Evolutionary conservation across 2,329 filamentous ascomycete species (phyloP).

Genomic region (Nannizzia gypsea): DNA sequence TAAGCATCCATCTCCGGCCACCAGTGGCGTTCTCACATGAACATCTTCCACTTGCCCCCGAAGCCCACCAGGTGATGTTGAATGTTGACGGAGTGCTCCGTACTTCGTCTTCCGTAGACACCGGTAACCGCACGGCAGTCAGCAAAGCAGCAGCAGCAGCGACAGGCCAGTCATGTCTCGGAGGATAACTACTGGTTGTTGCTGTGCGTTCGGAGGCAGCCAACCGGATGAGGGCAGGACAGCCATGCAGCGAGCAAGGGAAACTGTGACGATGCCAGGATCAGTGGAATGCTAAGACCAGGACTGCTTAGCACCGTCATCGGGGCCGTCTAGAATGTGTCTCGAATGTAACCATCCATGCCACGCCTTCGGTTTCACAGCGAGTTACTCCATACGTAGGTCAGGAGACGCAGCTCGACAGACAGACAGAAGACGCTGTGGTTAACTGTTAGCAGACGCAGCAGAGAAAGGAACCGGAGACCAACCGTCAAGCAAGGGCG

Average conservation of each 20-base stretch:
- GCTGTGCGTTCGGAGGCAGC: not conserved
- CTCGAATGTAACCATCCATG: not conserved
- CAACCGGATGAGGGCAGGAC: not conserved
- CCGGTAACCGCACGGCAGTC: not conserved
- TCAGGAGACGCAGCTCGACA: too few relatives aligned
- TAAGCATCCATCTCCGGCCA: too few relatives aligned
- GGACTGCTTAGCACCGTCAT: not conserved
- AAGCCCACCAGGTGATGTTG: not conserved
- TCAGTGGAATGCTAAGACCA: not conserved
- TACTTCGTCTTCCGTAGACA: not conserved
- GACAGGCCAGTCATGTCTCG: not conserved
- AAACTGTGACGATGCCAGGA: not conserved
- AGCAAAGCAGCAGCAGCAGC: too few relatives aligned
- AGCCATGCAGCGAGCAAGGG: not conserved
- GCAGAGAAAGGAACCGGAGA: too few relatives aligned
- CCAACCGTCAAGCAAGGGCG: too few relatives aligned
- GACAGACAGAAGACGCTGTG: too few relatives aligned
- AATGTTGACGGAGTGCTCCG: too few relatives aligned
- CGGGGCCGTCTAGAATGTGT: not conserved
- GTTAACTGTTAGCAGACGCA: too few relatives aligned
- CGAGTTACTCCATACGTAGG: too few relatives aligned
- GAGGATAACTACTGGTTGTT: not conserved
- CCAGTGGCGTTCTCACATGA: not conserved
- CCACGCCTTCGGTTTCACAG: not conserved
- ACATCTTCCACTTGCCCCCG: not conserved